Base-by-base conservation (phyloP, 371 early-diverging fungal species). In the Mortierella sp. region DNA sequence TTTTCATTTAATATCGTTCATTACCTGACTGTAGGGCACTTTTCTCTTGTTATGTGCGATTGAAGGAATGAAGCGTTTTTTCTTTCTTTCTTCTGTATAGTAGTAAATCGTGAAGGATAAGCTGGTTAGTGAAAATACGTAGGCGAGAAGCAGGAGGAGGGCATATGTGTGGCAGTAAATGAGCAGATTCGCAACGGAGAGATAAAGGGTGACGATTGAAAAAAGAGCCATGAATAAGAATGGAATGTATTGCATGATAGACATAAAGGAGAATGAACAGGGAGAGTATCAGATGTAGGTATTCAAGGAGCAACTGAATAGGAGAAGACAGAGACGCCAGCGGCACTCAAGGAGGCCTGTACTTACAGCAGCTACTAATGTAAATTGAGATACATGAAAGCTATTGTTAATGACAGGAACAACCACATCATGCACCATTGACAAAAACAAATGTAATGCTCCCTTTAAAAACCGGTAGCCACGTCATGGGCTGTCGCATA, bases 131-230 rank as follows among this genome's bases (percentile, higher is more conserved):
- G 50, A 50, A 50, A 50, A 41, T 28, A 38, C 38, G 59, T 4
- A 48, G 68, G 33, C 16, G 60, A 41, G 41, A 60, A 24, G 63
- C 40, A 63, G 24, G 63, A 63, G 57, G 45, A 28, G 22, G 57
- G 21, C 53, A 55, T 45, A 45, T 21, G 7, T n/a, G 32, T 32
- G 28, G 40, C 38, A 19, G 40, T 21, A 36, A 63, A 41, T 15
- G 69, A 63, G 58, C 47, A 24, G 61, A 63, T 38, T 69, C 36
- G 63, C 69, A 60, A 69, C 69, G 60, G 61, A 50, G 57, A n/a
- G 45, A 62, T 62, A 43, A 62, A 43, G 62, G 41, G 62, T 41
- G 43, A 43, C 40, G 4, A n/a, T 62, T 13, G 11, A 6, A 33
- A 45, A 45, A 43, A 32, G 59, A 63, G 50, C 32, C 32, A 55